Evolutionary conservation across 148 eudicot species (phyloP).

Genomic region (Talinum fruticosum): DNA sequence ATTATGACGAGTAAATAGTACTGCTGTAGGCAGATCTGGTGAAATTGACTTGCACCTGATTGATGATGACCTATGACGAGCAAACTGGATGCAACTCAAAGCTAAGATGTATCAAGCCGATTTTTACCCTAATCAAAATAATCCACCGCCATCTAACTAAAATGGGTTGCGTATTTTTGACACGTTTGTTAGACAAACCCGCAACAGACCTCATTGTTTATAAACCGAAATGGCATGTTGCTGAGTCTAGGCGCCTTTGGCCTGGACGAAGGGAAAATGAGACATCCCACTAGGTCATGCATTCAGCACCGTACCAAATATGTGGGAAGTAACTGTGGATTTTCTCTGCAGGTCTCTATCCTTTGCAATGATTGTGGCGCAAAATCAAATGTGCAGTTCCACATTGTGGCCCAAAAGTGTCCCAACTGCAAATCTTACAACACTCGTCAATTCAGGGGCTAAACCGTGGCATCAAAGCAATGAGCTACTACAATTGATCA

Average conservation of each 20-base stretch:
- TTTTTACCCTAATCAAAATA: neutral
- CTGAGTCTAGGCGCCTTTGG: neutral
- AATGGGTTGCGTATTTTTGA: neutral
- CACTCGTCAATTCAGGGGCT: slow-evolving; percentile 69
- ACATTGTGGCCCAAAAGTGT: slow-evolving; percentile 76
- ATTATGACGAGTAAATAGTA: slow-evolving; percentile 3
- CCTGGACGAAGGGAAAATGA: neutral
- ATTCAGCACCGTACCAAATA: neutral
- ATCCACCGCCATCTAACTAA: neutral
- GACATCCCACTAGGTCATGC: neutral
- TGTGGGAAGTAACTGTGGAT: neutral
- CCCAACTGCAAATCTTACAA: slow-evolving; percentile 81
- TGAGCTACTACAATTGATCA: neutral
- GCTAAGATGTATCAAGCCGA: too few relatives aligned
- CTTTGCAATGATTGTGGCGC: slow-evolving; percentile 85
- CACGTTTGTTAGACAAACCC: neutral
- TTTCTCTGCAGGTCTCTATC: slow-evolving; percentile 57
- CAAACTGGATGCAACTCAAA: neutral
- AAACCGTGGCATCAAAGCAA: slow-evolving; percentile 10
- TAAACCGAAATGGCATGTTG: neutral
- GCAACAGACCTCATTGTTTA: neutral
- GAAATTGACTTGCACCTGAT: neutral
- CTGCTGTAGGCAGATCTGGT: neutral
- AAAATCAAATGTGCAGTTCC: slow-evolving; percentile 63
- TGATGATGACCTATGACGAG: neutral